phyloP scores from a whole-genome alignment of 1,284 basidiomycete genomes.

The Agaricales sp. region DNA sequence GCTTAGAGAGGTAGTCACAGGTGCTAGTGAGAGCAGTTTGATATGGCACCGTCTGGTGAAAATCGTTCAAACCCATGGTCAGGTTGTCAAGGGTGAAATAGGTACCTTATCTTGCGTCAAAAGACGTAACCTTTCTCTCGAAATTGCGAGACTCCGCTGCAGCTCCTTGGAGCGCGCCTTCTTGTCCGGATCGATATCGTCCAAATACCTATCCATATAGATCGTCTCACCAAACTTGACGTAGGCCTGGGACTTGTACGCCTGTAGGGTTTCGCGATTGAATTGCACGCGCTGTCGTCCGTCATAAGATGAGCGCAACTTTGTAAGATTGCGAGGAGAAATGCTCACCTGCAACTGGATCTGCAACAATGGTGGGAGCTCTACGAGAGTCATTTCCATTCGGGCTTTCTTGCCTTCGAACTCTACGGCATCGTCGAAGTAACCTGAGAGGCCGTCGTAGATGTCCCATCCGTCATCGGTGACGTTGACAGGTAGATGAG shows the following conservation, averaged over 20 bases:
- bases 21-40: constrained; percentile 41
- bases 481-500: constrained; percentile 91
- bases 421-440: constrained; percentile 88
- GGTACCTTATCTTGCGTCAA: constrained; percentile 63
- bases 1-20: constrained; percentile 40
- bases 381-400: constrained; percentile 83
- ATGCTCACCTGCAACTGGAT: constrained; percentile 81
- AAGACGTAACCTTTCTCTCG: constrained; percentile 55
- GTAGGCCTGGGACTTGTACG: constrained; percentile 95
- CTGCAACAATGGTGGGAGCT: constrained; percentile 86
- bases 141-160: constrained; percentile 51
- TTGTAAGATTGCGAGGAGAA: no score
- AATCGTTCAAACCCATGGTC: not conserved
- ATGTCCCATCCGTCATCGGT: constrained; percentile 80
- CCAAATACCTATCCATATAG: constrained; percentile 88
- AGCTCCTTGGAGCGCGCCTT: constrained; percentile 60
- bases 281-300: constrained; percentile 93
- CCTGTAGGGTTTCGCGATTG: constrained; percentile 79
- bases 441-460: constrained; percentile 89
- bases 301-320: constrained; percentile 5
- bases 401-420: constrained; percentile 79
- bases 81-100: constrained; percentile 3
- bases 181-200: constrained; percentile 62
- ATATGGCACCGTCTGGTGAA: constrained; percentile 47
- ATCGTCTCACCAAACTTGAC: constrained; percentile 85